These are phyloP conservation scores for Talaromyces sp. DNA, from an alignment of 2,329 filamentous ascomycete genomes.

Conservation along the genomic window DNA sequence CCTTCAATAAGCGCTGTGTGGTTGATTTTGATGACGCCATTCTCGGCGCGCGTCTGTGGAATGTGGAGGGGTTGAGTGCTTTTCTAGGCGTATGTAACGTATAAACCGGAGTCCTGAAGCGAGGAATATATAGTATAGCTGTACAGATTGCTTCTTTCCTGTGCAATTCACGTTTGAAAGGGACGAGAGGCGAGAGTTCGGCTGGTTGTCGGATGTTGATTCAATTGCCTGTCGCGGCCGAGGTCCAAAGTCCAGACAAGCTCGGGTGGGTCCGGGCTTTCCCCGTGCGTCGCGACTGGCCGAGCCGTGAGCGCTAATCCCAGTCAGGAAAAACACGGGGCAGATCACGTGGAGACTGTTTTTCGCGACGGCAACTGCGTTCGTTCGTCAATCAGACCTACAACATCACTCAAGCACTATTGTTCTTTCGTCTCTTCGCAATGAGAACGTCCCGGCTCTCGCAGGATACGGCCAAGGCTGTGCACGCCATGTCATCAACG, in stretches of 20 bases:
- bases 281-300: neutral
- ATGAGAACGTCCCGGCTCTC: constrained; percentile 59
- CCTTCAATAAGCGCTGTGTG: constrained; percentile 57
- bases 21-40: constrained; percentile 29
- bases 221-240: neutral
- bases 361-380: neutral
- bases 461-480: constrained; percentile 54
- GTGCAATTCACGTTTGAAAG: neutral
- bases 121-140: neutral
- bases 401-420: neutral
- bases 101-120: neutral
- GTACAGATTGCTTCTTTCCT: constrained; percentile 4
- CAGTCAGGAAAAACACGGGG: neutral
- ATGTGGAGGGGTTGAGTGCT: neutral
- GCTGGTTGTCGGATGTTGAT: neutral
- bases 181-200: neutral
- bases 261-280: neutral
- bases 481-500: constrained; percentile 42
- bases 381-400: neutral
- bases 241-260: neutral
- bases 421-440: neutral
- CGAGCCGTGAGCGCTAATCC: neutral
- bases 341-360: neutral
- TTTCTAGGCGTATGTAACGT: neutral
- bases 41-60: neutral